Evolutionary conservation across 495 filamentous ascomycete species (phyloP), one percentile per base, ranked within the genome.

Genomic region (Xylaria cubensis): DNA sequence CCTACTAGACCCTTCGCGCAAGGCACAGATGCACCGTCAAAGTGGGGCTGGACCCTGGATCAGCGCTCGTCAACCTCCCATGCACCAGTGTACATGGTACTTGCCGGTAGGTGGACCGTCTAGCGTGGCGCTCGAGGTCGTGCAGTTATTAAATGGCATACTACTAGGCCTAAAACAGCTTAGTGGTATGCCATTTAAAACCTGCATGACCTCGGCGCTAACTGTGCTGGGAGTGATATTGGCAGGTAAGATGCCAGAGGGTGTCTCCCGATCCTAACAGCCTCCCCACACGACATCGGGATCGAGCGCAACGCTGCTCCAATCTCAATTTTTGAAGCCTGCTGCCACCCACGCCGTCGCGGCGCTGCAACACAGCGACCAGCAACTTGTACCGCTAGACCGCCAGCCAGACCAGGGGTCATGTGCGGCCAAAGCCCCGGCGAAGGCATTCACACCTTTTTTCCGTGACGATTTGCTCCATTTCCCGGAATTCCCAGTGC

Each of bases 21-120:
- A 70, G 68, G 68, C 46, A 70, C 68, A 66, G 26, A 24, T 13
- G 64, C 32, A 36, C 61, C 39, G 5, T 34, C 29, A 10, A 26
- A 39, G 70, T 72, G 70, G 70, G 42, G 63, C 51, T 34, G 70
- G 70, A 67, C 70, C 62, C 70, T 72, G 70, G 51, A 72, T 72
- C 55, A n/a, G 41, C 67, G 15, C 56, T 26, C 19, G 10, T 10
- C 51, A 56, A 46, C 53, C 34, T 51, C 48, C 66, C 48, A 58
- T 58, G 12, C 24, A 26, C 26, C 55, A 29, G 26, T 34, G 26
- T 58, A 34, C 15, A 4, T 34, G 42, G 29, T 58, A 59, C 55
- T 34, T 59, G 29, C 8, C 29, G 34, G 55, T 5, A 56, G 53
- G 26, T 24, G 48, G n/a, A 21, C 4, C 2, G 9, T 0, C 55